phyloP scores from a whole-genome alignment of 2,329 filamentous ascomycete genomes.

The Neoscytalidium dimidiatum region DNA sequence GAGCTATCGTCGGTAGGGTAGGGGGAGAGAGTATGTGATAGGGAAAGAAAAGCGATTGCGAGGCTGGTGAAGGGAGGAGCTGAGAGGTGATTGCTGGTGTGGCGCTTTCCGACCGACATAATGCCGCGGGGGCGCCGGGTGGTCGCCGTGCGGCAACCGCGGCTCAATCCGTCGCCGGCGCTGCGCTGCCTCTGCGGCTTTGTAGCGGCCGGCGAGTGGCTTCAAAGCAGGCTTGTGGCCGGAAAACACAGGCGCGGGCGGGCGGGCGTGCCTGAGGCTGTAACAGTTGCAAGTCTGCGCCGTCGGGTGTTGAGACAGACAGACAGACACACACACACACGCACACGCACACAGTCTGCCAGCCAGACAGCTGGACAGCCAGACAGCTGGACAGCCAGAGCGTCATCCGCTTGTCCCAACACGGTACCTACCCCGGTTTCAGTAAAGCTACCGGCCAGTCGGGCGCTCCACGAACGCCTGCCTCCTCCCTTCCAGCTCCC shows the following conservation, averaged over 20 bases:
- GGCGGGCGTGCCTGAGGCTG: neutral
- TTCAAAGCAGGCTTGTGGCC: too few species aligned
- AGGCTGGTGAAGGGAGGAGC: neutral
- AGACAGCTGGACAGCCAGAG: too few species aligned
- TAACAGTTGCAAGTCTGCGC: neutral
- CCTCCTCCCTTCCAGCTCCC: too few species aligned
- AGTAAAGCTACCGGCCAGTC: neutral
- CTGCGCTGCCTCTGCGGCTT: neutral
- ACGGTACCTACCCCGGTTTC: neutral
- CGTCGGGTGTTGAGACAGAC: conserved; percentile 1
- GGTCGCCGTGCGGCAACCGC: neutral
- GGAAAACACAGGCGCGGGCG: too few species aligned
- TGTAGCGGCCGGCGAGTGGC: neutral
- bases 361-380: too few species aligned
- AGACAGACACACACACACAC: too few species aligned
- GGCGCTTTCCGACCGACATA: neutral
- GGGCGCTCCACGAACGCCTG: neutral
- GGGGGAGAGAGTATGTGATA: neutral
- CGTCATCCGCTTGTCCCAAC: neutral
- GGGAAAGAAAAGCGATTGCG: neutral
- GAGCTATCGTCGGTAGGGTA: too few species aligned
- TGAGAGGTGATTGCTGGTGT: neutral
- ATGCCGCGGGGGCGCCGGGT: neutral
- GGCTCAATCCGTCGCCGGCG: neutral
- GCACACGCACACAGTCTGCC: too few species aligned